Evolutionary conservation across 306 rosid species (phyloP), one percentile per base, ranked within the genome.

Genomic region (Crotalaria pallida): DNA sequence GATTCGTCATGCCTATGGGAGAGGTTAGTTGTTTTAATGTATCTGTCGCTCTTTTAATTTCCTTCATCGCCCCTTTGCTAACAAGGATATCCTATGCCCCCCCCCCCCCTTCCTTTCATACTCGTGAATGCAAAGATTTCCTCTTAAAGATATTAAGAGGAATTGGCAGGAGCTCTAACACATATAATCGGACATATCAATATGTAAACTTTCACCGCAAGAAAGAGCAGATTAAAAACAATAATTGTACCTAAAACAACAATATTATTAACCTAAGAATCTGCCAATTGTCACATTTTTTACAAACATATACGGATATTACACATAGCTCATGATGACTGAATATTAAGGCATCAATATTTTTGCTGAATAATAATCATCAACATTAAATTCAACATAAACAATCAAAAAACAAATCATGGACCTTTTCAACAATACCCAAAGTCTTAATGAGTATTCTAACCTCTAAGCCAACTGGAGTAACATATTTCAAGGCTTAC

Each of bases 401-500:
- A n/a, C 6, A 61, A 1, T 17, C 29, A 33, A 1, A 2, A 29
- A 29, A n/a, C 12, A 5, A 19, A 56, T 5, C 3, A 38, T 47
- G 41, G 55, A 27, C 47, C 47, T 38, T 11, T 24, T 27, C 7
- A 3, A 31, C 15, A 22, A 6, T 6, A 18, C 13, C 45, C 10
- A 4, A 44, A 44, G 24, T 58, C 60, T 31, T 62, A 8, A 45
- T 17, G 21, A 53, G 57, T 34, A 59, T 41, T 27, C 15, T 16
- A 6, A 33, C 7, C 36, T 19, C 24, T 17, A n/a, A n/a, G n/a
- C n/a, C n/a, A n/a, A 41, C 18, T 67, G 23, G 33, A 70, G 11
- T 15, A 4, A 44, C n/a, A 56, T 45, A 38, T 7, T 29, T 56
- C 36, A 58, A 57, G 21, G 41, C 86, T 57, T 61, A 94, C 97